phyloP scores from a whole-genome alignment of 31 red algal genomes.

The Asparagopsis taxiformis region DNA sequence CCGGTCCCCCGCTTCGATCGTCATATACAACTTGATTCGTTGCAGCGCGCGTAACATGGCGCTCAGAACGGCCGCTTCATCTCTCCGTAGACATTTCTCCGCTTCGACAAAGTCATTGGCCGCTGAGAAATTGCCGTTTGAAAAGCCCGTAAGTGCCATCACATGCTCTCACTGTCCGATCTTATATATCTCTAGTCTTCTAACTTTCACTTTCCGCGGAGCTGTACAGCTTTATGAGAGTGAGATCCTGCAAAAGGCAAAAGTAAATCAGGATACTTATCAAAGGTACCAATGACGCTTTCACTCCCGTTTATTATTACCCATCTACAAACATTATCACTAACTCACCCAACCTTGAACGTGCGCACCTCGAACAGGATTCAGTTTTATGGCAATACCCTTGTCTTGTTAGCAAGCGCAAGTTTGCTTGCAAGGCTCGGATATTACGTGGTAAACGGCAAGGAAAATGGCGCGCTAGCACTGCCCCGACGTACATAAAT shows the following conservation, averaged over 20 bases:
- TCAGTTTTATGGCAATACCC: constrained; percentile 40
- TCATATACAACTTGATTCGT: too few relatives aligned
- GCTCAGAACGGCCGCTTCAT: too few relatives aligned
- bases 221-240: constrained; percentile 64
- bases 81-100: too few relatives aligned
- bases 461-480: constrained; percentile 54
- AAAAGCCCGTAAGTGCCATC: constrained; percentile 59
- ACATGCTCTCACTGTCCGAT: not conserved
- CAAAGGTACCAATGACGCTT: constrained; percentile 44
- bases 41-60: too few relatives aligned
- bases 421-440: constrained; percentile 54
- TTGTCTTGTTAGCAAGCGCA: constrained; percentile 16
- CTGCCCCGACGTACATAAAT: constrained; percentile 35
- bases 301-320: not conserved
- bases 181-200: not conserved
- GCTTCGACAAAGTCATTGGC: constrained; percentile 3
- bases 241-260: constrained; percentile 33
- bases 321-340: not conserved
- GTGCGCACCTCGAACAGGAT: constrained; percentile 1
- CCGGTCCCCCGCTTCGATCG: too few relatives aligned
- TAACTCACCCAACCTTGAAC: not conserved
- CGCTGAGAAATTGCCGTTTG: constrained; percentile 61
- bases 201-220: not conserved
- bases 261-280: constrained; percentile 6
- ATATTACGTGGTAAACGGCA: constrained; percentile 65